Evolutionary conservation across 768 basidiomycete species (phyloP).

Genomic region (Suillus hirtellus): DNA sequence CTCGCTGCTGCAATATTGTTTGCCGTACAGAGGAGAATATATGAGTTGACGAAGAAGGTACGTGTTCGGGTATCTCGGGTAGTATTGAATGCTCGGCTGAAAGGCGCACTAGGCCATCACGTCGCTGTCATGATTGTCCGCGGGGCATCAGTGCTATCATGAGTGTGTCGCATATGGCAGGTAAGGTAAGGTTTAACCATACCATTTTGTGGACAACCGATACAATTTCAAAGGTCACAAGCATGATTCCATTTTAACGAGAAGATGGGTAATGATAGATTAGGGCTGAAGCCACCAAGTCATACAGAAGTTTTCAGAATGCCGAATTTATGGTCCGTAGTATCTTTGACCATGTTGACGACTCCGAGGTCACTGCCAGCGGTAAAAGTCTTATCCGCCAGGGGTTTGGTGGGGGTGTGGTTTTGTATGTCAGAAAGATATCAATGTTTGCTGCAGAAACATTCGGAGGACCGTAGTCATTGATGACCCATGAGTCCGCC

Average conservation of each 20-base stretch:
- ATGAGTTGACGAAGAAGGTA: constrained; percentile 64
- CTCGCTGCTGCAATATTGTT: constrained; percentile 94
- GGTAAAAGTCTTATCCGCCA: background rate
- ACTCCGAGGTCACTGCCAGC: background rate
- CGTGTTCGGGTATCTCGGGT: constrained; percentile 2
- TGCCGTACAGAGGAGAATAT: constrained; percentile 81
- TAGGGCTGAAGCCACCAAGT: background rate
- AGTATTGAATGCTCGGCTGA: background rate
- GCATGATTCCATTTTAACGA: background rate
- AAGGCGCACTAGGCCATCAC: background rate
- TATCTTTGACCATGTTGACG: background rate
- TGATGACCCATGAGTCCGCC: background rate
- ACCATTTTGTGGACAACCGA: background rate
- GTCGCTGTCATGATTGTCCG: background rate
- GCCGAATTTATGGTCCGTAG: background rate
- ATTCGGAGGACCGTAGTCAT: background rate
- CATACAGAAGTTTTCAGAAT: background rate
- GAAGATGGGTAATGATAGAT: background rate
- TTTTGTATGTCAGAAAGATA: background rate
- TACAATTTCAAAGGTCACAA: background rate
- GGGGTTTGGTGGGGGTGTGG: background rate
- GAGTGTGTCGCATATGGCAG: background rate
- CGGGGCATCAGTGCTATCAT: background rate
- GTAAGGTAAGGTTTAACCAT: background rate
- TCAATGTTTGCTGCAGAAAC: background rate